Conservation (phyloP, 2,329 filamentous ascomycete species). For the Colletotrichum navitas region DNA sequence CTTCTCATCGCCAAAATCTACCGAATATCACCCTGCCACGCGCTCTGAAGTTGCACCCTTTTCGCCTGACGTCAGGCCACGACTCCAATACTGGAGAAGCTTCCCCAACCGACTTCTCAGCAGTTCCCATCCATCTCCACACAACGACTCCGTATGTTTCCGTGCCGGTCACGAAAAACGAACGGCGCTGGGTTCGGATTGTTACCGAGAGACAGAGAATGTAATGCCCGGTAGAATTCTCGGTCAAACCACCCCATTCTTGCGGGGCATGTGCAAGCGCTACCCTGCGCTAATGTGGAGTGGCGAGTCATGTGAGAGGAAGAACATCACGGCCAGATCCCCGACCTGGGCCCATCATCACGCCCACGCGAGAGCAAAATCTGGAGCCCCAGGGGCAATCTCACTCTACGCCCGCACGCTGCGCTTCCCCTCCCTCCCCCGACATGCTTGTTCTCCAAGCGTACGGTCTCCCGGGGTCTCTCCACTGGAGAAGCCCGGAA, state of each 20-base stretch:
- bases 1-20: background rate
- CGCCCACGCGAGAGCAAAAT: constrained; percentile 8
- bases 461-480: constrained; percentile 30
- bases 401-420: constrained; percentile 4
- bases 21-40: background rate
- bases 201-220: constrained; percentile 19
- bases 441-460: constrained; percentile 22
- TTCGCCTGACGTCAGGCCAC: constrained; percentile 15
- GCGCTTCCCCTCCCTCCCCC: constrained; percentile 14
- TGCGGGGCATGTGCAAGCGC: constrained; percentile 9
- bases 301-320: constrained; percentile 17
- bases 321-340: constrained; percentile 2
- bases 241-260: constrained; percentile 17
- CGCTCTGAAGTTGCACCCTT: background rate
- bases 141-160: constrained; percentile 12
- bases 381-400: constrained; percentile 19
- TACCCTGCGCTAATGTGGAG: constrained; percentile 16
- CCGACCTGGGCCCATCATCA: constrained; percentile 13
- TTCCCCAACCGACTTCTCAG: constrained; percentile 10
- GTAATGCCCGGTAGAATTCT: constrained; percentile 11
- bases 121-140: background rate
- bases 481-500: constrained; percentile 28
- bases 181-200: constrained; percentile 6
- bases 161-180: constrained; percentile 13
- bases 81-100: background rate